A percentile compares a stretch with the other conserved stretches of the same genome.
Conservation (phyloP, 768 basidiomycete genomes). For the Leccinum fibrillosum region DNA sequence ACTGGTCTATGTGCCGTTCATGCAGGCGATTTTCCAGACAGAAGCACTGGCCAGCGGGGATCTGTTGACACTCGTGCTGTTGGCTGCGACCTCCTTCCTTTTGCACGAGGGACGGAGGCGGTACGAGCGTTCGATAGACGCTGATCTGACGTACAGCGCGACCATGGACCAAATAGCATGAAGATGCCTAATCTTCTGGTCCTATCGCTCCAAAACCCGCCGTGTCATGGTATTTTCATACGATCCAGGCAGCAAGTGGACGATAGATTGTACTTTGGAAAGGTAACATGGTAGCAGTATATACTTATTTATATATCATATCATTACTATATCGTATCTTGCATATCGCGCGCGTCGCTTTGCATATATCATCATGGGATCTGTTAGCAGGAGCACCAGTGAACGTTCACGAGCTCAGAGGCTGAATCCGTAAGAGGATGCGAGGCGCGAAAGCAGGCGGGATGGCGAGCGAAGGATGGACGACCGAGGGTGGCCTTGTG, state of each 20-base stretch:
- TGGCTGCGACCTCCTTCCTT: slow-evolving; percentile 62
- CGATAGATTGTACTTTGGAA: not conserved
- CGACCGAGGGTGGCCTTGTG: slow-evolving; percentile 14
- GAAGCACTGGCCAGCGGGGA: slow-evolving; percentile 71
- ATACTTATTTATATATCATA: not conserved
- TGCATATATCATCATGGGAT: not conserved
- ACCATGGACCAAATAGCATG: slow-evolving; percentile 62
- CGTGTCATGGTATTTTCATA: not conserved
- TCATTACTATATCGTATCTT: not conserved
- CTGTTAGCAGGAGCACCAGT: not conserved
- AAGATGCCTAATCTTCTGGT: slow-evolving; percentile 3
- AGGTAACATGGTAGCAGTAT: not conserved
- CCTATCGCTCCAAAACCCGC: not conserved
- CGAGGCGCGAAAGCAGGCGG: slow-evolving; percentile 29
- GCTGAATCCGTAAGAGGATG: not conserved
- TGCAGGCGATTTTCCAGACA: slow-evolving; percentile 94
- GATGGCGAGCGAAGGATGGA: slow-evolving; percentile 21
- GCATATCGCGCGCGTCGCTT: slow-evolving; percentile 1
- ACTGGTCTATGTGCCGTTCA: slow-evolving; percentile 84
- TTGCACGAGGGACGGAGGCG: slow-evolving; percentile 77
- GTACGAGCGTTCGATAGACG: slow-evolving; percentile 67
- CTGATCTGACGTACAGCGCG: slow-evolving; percentile 46
- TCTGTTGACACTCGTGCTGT: slow-evolving; percentile 61
- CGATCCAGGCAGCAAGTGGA: not conserved
- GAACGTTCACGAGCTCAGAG: not conserved